Base-by-base conservation (phyloP, 2,329 filamentous ascomycete species). In the Knoxdaviesia capensis region DNA sequence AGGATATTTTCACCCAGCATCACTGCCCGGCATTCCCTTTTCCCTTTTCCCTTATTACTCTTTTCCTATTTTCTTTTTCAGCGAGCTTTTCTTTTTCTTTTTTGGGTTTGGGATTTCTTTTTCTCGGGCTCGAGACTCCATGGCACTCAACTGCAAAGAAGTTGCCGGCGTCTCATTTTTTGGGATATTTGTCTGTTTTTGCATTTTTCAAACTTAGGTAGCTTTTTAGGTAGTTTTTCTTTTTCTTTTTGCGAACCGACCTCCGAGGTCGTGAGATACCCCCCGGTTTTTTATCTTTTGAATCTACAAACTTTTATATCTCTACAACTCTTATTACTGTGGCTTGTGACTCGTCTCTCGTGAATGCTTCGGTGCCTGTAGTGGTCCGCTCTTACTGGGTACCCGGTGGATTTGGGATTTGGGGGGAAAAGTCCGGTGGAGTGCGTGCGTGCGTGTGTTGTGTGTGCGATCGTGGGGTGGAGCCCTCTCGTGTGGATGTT, bases 151-250 rank as follows among this genome's bases (percentile, higher is more conserved):
- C 20, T 20, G 20, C 20, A 3, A 20, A 20, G 20, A 20, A 20
- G 20, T 20, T 20, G 20, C 20, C 20, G 20, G 20, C 20, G 31
- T 40, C 36, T 43, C 29, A 36, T 41, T 41, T 28, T 35, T 41
- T 28, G 9, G 30, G 20, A 32, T 41, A 39, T 36, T 44, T 39
- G 38, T 33, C 31, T 33, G n/a, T 11, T 10, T 36, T 29, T 36
- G 35, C 39, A 36, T 41, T 41, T 41, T 41, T 40, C 43, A 39
- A 38, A 28, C 31, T 8, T 40, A 29, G 20, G 28, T 10, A 31
- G 11, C 30, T 30, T 38, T 42, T 43, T 43, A 41, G 43, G 39
- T 44, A 35, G 39, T 41, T 33, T 43, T 40, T 7, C 31, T 40
- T 39, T 39, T 31, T 44, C 39, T 20, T 20, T 20, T 20, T 20